Conservation (phyloP, 2,329 filamentous ascomycete genomes). For the Clonostachys byssicola region DNA sequence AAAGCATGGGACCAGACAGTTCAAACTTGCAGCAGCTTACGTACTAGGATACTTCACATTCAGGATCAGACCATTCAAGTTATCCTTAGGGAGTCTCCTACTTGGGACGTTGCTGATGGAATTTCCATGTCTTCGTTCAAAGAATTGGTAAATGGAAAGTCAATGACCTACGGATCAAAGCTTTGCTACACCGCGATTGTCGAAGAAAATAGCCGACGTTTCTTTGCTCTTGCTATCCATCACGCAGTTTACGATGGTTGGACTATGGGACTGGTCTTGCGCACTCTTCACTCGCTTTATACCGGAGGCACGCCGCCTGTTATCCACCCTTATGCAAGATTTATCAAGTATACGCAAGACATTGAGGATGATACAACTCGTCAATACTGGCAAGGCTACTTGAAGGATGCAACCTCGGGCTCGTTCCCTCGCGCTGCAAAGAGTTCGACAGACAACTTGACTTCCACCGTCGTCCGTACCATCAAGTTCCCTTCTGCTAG, state of each 20-base stretch:
- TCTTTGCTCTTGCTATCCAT: slow-evolving; percentile 58
- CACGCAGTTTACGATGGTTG: slow-evolving; percentile 92
- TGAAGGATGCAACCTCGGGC: not conserved
- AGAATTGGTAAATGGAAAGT: not conserved
- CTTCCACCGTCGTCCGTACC: not conserved
- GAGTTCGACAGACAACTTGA: not conserved
- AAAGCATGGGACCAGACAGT: slow-evolving; percentile 9
- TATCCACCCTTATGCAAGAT: not conserved
- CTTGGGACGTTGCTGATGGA: not conserved
- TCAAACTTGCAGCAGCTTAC: slow-evolving; percentile 6
- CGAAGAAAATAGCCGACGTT: not conserved
- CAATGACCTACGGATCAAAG: slow-evolving; percentile 5
- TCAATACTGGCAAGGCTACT: not conserved
- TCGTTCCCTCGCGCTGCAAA: not conserved
- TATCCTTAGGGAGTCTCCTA: slow-evolving; percentile 1
- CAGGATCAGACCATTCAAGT: slow-evolving; percentile 4
- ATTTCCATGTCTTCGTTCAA: not conserved
- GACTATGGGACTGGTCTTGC: slow-evolving; percentile 66
- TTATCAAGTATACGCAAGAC: not conserved
- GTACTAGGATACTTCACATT: slow-evolving; percentile 10
- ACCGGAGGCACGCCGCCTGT: slow-evolving; percentile 37
- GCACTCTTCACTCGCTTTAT: not conserved
- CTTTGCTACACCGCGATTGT: slow-evolving; percentile 1
- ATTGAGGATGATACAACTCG: not conserved
- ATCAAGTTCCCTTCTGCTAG: not conserved